Base-by-base conservation (phyloP, 2,329 filamentous ascomycete species). In the Corynespora cassiicola region DNA sequence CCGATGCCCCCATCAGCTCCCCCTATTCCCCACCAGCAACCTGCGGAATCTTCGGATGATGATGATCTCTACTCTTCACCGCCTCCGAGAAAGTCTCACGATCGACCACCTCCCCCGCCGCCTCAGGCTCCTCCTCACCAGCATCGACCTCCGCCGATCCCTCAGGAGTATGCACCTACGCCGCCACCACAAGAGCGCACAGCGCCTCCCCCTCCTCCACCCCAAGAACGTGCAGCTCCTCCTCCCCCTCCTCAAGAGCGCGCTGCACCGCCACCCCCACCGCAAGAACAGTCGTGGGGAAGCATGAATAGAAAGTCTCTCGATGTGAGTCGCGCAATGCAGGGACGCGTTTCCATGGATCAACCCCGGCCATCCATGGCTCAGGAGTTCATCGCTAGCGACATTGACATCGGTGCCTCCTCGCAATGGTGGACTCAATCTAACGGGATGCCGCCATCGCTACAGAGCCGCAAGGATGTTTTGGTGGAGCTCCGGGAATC, bases 391-490 rank as follows among this genome's bases (percentile, higher is more conserved):
- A 92, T 97, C 47, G 94, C 94, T 25, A 85, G 85, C 39, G 91
- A 97, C 44, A 71, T 97, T 39, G 91, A 97, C 58, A 75, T 97
- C 23, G 85, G 82, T 9, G 75, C 80, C 28, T 78, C 79, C 32
- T 87, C 83, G 12, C 80, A 85, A 33, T 99, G 94, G 94, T 99
- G 92, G 91, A 82, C 86, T 23, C 84, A 91, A 58, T 77, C 86
- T 8, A 88, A 88, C 47, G 82, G 82, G 23, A 79, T 91, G 2
- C 94, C 94, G 3, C 90, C 92, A 1, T 80, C 82, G 2, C 81
- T 97, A 45, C 88, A 95, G 63, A 84, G 83, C 31, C 85, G 92
- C 33, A 87, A 84, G 54, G 94, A 99, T 63, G 78, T 97, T 11
- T 80, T 90, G 36, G 87, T 83, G 34, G 90, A 97, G 67, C 79